phyloP scores from a whole-genome alignment of 225 moss, liverwort and hornwort species.

The Marchantia paleacea region DNA sequence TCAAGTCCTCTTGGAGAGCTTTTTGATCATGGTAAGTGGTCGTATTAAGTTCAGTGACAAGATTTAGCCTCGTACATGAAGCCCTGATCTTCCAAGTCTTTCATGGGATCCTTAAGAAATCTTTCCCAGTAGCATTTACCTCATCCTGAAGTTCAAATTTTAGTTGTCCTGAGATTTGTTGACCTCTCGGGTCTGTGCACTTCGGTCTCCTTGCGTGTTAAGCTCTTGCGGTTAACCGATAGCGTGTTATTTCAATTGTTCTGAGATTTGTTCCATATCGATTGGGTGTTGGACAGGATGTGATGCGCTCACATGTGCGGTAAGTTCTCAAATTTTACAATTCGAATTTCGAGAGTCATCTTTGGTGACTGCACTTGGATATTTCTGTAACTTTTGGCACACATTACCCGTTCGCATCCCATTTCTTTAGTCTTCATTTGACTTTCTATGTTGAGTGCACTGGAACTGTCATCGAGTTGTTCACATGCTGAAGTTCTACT shows the following conservation, averaged over 20 bases:
- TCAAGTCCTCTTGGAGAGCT: conserved; percentile 98
- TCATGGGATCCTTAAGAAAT: neutral
- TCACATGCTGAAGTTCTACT: neutral
- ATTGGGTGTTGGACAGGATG: conserved; percentile 65
- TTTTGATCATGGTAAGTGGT: conserved; percentile 81
- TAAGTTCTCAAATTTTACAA: conserved; percentile 31
- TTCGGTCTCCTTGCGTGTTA: too few species aligned
- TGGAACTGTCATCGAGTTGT: neutral
- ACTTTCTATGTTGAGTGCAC: neutral
- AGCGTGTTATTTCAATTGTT: neutral
- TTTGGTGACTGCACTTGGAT: neutral
- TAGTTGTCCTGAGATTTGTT: too few species aligned
- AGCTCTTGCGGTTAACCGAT: too few species aligned
- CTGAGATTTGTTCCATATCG: neutral
- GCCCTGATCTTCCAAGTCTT: neutral
- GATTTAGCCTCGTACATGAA: neutral
- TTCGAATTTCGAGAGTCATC: neutral
- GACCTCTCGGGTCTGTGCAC: too few species aligned
- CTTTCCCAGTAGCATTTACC: too few species aligned
- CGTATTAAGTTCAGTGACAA: too few species aligned
- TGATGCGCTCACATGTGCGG: conserved; percentile 97
- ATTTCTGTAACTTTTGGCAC: neutral
- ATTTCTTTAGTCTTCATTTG: neutral
- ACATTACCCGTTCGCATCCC: neutral
- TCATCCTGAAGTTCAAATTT: too few species aligned